These are phyloP conservation scores for Nematocida ironsii DNA, from an alignment of 371 early-diverging fungal genomes.

Conservation along the genomic window DNA sequence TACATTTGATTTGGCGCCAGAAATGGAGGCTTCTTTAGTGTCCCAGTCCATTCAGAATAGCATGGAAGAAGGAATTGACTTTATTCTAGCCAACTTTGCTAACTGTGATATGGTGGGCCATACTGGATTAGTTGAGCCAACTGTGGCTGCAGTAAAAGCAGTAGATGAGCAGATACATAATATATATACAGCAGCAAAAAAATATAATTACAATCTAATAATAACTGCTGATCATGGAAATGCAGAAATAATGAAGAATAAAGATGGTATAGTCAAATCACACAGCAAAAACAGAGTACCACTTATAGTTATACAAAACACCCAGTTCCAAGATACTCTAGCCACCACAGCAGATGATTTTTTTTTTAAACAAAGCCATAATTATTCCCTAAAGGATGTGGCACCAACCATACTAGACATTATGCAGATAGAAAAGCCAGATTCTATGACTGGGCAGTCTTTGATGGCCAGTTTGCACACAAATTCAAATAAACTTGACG, in stretches of 20 bases:
- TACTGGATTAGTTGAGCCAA: slow-evolving; percentile 90
- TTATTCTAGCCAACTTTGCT: slow-evolving; percentile 98
- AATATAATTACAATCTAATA: slow-evolving; percentile 81
- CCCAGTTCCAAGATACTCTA: not conserved
- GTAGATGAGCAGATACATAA: slow-evolving; percentile 87
- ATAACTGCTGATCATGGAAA: slow-evolving; percentile 99
- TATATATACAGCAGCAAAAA: slow-evolving; percentile 83
- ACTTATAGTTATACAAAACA: slow-evolving; percentile 74
- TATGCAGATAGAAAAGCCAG: slow-evolving; percentile 84
- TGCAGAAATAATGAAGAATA: slow-evolving; percentile 92
- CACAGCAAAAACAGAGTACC: slow-evolving; percentile 75
- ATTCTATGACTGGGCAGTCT: slow-evolving; percentile 85
- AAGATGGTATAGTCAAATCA: slow-evolving; percentile 85
- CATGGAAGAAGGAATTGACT: slow-evolving; percentile 71
- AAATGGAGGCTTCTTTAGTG: slow-evolving; percentile 84
- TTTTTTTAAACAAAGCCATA: slow-evolving; percentile 69
- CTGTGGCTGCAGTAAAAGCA: slow-evolving; percentile 82
- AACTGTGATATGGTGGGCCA: slow-evolving; percentile 94
- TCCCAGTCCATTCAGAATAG: slow-evolving; percentile 73
- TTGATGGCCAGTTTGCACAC: no score
- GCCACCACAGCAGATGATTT: slow-evolving; percentile 62
- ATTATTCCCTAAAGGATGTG: slow-evolving; percentile 82
- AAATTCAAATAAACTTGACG: no score
- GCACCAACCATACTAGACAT: slow-evolving; percentile 90
- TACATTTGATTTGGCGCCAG: slow-evolving; percentile 89